A percentile compares a stretch with the other conserved stretches of the same genome.
Evolutionary conservation across 2,329 filamentous ascomycete species (phyloP).

Genomic region (Leptographium lundbergii): DNA sequence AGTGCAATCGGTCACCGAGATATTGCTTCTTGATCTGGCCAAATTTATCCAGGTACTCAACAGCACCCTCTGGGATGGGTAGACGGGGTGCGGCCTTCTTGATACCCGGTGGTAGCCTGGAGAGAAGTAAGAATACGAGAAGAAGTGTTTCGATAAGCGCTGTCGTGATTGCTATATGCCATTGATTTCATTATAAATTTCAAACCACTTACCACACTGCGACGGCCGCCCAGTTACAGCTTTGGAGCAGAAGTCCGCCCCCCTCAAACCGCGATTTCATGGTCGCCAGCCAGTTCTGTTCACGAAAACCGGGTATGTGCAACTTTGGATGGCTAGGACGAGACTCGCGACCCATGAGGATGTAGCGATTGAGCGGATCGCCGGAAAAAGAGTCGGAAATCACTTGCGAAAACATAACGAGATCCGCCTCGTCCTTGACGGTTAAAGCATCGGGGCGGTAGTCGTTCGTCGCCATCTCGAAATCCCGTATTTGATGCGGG

Average conservation of each 20-base stretch:
- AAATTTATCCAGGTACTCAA: neutral
- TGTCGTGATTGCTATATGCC: no score
- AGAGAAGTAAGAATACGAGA: neutral
- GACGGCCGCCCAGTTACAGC: neutral
- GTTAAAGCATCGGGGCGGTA: neutral
- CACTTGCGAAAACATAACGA: neutral
- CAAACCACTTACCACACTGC: neutral
- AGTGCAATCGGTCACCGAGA: neutral
- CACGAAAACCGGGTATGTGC: neutral
- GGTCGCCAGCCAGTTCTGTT: neutral
- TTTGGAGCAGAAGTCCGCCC: neutral
- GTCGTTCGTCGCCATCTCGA: neutral
- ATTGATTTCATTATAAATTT: no score
- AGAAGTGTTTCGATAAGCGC: neutral
- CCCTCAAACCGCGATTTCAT: neutral
- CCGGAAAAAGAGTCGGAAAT: neutral
- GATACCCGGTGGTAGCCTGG: neutral
- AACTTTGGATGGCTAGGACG: neutral
- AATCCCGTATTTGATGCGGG: neutral
- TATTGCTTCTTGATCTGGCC: neutral
- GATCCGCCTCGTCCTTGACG: neutral
- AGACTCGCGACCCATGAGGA: neutral
- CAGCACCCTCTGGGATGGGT: neutral
- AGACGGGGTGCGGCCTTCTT: neutral
- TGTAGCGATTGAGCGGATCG: neutral